Base-by-base conservation (phyloP, 2,329 filamentous ascomycete species). In the Sphaerulina populicola region DNA sequence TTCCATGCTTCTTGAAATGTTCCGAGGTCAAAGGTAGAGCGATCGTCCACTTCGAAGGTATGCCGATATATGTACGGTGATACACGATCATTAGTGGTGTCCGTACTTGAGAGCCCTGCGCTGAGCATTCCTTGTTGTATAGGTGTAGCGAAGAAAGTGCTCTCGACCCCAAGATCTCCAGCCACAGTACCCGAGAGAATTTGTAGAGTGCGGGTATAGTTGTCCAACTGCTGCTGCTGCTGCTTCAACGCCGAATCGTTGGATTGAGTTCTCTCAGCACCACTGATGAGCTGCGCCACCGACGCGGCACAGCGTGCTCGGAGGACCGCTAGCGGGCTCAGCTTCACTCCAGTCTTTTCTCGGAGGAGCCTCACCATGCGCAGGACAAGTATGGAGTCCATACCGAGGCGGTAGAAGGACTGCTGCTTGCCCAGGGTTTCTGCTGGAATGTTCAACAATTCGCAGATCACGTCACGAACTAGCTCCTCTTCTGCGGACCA, bases 391-490 rank as follows among this genome's bases (percentile, higher is more conserved):
- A 47, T 47, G 5, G 44, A 47, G 18, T 47, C 44, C 29, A 47
- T 9, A 21, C 44, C 44, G n/a, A 47, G 44, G 23, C 44, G 44
- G 23, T 47, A 47, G 33, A 47, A 47, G 18, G 44, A 47, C n/a
- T 31, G 38, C 21, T 37, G 44, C 35, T 47, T 47, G 21, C 12
- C 14, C 9, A 44, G 15, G 21, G 7, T 15, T n/a, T 44, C 42
- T 15, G 42, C 12, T 21, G 11, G 37, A 39, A 15, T 14, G 9
- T 39, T 39, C 14, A 39, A 21, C 37, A 39, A 7, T 10, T 39
- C 37, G n/a, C 18, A 21, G 8, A 39, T 15, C 14, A 39, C 14
- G 4, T 39, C 37, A 9, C 37, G 37, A 5, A 39, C 14, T 9
- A 39, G 37, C 9, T n/a, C 9, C 12, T 39, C 37, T n/a, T 21